Base-by-base conservation (phyloP, 2,329 filamentous ascomycete species). In the Lasiodiplodia hormozganensis region DNA sequence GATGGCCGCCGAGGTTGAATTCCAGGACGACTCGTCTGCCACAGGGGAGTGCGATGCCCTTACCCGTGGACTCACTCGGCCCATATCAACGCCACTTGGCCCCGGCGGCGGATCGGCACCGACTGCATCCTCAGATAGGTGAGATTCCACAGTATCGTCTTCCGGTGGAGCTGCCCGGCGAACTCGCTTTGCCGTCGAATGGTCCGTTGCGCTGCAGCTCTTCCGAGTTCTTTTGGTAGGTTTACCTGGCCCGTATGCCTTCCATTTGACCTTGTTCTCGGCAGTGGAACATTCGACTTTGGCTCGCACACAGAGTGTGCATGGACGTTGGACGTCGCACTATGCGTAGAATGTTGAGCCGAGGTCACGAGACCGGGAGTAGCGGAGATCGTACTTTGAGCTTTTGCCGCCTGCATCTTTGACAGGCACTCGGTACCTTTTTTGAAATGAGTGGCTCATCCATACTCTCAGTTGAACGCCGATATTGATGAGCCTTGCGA, bases 361-460 rank as follows among this genome's bases (percentile, higher is more conserved):
- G n/a, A 31, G 11, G 25, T 56, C 12, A 14, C 53, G 5, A 12
- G 12, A 31, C 14, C 4, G 53, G 31, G 14, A 21, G 53, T 25
- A 10, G 25, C 11, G 31, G 16, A 14, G 2, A 25, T 23, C 28
- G 11, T 56, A 23, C 53, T 25, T 56, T 56, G 1, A 56, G 53
- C 28, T 56, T 56, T 36, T 56, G 53, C 31, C 53, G 53, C 31
- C 53, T 21, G 53, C 53, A 56, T 21, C 53, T 21, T 34, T 56
- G 53, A 1, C 53, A 56, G 25, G 53, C 53, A 36, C 23, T 56
- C 25, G 53, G 25, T 16, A 56, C 53, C 23, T 56, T 56, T 56
- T 25, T 56, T 25, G 53, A 47, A 11, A 0, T 47, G 31, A 10
- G 7, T 10, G 31, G 8, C 31, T 34, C 31, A 7, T 34, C 31